Conservation (phyloP, 148 eudicot species). For the Arctostaphylos glauca region DNA sequence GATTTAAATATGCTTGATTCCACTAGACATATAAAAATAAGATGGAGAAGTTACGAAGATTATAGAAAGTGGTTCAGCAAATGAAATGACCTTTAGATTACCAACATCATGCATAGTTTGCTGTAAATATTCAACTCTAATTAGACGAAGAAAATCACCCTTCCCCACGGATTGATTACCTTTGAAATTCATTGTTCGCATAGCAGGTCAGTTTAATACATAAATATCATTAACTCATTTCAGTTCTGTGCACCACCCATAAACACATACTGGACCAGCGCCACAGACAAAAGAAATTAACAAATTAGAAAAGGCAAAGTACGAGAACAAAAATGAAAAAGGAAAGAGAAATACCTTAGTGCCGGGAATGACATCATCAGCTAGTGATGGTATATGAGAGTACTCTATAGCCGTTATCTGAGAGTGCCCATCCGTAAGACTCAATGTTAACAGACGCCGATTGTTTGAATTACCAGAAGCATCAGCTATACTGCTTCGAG, state of each 20-base stretch:
- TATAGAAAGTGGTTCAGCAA: neutral
- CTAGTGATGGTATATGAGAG: slow-evolving; percentile 55
- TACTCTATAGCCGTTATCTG: slow-evolving; percentile 80
- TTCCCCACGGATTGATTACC: neutral
- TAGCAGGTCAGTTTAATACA: neutral
- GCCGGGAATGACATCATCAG: slow-evolving; percentile 76
- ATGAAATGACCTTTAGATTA: neutral
- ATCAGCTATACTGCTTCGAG: slow-evolving; percentile 53
- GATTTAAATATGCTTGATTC: neutral
- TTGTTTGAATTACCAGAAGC: slow-evolving; percentile 44
- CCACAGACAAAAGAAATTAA: neutral
- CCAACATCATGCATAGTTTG: neutral
- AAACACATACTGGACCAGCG: neutral
- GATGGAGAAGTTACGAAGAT: neutral
- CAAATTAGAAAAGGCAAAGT: neutral
- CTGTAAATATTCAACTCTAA: neutral
- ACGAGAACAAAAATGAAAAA: neutral
- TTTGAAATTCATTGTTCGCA: neutral
- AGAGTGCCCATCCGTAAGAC: slow-evolving; percentile 79
- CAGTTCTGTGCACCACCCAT: neutral
- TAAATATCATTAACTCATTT: neutral
- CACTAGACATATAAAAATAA: neutral
- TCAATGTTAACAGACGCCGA: slow-evolving; percentile 61
- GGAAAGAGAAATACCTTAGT: slow-evolving; percentile 57
- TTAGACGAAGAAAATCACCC: neutral